Evolutionary conservation across 768 basidiomycete genomes (phyloP), one percentile per base, ranked within the genome.

Genomic region (Boletus insuetus): DNA sequence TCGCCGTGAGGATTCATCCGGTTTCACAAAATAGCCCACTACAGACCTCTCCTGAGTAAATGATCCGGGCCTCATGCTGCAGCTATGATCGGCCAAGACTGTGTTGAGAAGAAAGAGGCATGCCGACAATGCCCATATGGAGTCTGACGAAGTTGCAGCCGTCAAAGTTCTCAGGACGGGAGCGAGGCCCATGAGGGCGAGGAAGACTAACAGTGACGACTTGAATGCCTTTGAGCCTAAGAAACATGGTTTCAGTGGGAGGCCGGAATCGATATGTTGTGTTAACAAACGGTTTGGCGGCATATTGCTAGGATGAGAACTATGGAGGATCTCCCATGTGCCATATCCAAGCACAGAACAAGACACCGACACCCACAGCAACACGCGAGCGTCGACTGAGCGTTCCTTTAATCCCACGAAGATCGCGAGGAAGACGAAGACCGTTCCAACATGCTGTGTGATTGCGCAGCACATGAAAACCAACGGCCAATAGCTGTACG

Each of bases 71-170:
- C 75, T 72, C 50, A 74, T 72, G 56, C 29, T 29, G 29, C 79
- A 76, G 56, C 83, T 82, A 68, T 93, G 96, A 72, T 97, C 93
- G 14, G 89, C 89, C 46, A 98, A 75, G 54, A 95, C 74, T 19
- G 85, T 79, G 68, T 95, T 93, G 38, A 97, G 75, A 49, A 83
- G 75, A 70, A 98, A 91, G 42, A 98, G 81, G 49, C 79, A 78
- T 4, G 91, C 90, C n/a, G 93, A 84, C 48, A 98, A 74, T 7
- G 96, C 94, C 94, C 94, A 98, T 60, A 98, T 95, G 29, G 94
- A 94, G 70, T 99, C 97, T 13, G 91, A 91, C 38, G 96, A 97
- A 5, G 95, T 98, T 24, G 95, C 92, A 38, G 91, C 89, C 29
- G 94, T 96, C 65, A 99, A 75, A 6, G 96, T 98, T 65, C 87